A percentile compares a stretch with the other conserved stretches of the same genome.
Conservation (phyloP, 1,284 basidiomycete genomes). For the Phaffia rhodozyma region DNA sequence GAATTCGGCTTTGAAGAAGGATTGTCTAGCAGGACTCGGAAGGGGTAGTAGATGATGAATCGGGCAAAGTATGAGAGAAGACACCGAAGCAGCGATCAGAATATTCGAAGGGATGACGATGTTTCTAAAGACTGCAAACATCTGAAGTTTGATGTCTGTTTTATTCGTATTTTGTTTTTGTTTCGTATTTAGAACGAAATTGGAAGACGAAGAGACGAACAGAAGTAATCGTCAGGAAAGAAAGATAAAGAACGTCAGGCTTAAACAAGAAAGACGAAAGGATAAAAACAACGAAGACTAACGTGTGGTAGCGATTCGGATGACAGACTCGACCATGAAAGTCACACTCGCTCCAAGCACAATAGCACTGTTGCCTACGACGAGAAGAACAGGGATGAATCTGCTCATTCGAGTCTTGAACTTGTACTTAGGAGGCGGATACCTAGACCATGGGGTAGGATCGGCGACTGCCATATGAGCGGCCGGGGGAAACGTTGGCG, state of each 20-base stretch:
- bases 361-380: background rate
- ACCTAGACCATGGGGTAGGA: background rate
- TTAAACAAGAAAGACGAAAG: too few relatives aligned
- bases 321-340: conserved; percentile 2
- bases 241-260: too few relatives aligned
- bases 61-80: background rate
- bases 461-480: background rate
- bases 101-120: conserved; percentile 1
- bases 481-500: background rate
- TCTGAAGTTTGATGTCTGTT: background rate
- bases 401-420: background rate
- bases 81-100: background rate
- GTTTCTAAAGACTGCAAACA: conserved; percentile 1
- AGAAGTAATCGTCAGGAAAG: too few relatives aligned
- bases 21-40: background rate
- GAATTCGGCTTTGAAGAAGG: background rate
- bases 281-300: too few relatives aligned
- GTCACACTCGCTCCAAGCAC: conserved; percentile 2
- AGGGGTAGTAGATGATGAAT: background rate
- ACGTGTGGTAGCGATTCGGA: background rate
- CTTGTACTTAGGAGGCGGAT: conserved; percentile 7
- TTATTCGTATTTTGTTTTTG: too few relatives aligned
- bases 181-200: too few relatives aligned
- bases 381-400: background rate
- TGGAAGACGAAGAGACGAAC: too few relatives aligned